Conservation (phyloP, 2,329 filamentous ascomycete species). For the Trichoderma sp. region DNA sequence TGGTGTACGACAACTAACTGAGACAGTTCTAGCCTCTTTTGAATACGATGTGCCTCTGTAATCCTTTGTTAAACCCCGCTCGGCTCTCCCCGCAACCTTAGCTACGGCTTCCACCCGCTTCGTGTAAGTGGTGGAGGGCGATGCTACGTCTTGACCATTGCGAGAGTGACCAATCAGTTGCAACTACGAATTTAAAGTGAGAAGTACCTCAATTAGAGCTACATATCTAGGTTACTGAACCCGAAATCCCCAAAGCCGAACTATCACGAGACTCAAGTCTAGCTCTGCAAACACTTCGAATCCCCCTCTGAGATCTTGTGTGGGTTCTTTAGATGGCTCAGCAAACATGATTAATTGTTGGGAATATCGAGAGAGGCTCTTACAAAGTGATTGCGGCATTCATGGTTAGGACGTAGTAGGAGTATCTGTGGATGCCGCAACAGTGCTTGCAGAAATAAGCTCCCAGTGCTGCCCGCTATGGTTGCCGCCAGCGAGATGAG, state of each 20-base stretch:
- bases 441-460: background rate
- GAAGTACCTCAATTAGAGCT: background rate
- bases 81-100: background rate
- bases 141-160: background rate
- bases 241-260: background rate
- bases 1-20: background rate
- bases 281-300: background rate
- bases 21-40: background rate
- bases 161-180: background rate
- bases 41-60: background rate
- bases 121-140: background rate
- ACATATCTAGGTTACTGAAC: background rate
- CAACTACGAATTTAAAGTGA: accelerated
- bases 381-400: background rate
- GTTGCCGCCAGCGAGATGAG: background rate
- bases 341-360: background rate
- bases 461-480: background rate
- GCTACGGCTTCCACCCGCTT: background rate
- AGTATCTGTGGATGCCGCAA: background rate
- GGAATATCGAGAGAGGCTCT: background rate
- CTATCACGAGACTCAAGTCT: background rate
- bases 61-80: background rate
- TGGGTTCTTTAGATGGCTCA: background rate
- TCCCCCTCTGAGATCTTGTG: background rate
- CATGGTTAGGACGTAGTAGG: background rate